Percentiles rank a stretch among this genome's conserved stretches.
Evolutionary conservation across 352 stramenopile genomes (phyloP).

Genomic region (Phytophthora aleatoria): DNA sequence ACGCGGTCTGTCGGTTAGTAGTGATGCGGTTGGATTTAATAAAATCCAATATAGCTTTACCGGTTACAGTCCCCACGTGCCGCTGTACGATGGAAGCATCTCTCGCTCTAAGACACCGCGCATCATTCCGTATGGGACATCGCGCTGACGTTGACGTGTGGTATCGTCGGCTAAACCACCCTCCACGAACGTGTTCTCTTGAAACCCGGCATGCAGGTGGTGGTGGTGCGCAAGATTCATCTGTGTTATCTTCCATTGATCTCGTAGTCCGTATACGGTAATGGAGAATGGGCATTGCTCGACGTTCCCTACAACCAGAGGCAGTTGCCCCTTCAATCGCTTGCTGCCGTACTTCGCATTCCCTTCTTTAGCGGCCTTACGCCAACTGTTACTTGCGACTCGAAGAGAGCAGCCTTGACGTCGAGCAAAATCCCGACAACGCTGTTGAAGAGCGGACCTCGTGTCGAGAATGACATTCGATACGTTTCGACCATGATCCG

Average conservation of each 20-base stretch:
- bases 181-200: conserved; percentile 4
- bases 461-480: neutral
- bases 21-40: neutral
- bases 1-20: neutral
- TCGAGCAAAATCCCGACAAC: neutral
- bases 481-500: too few relatives aligned
- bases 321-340: neutral
- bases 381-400: neutral
- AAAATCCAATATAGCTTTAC: neutral
- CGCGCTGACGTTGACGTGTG: neutral
- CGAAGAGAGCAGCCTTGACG: neutral
- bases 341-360: conserved; percentile 1
- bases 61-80: neutral
- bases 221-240: conserved; percentile 5
- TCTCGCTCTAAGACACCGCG: neutral
- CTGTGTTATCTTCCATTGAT: conserved; percentile 11
- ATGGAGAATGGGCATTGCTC: conserved; percentile 1
- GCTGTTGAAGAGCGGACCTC: neutral
- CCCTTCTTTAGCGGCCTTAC: neutral
- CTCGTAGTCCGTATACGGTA: conserved; percentile 3
- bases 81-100: neutral
- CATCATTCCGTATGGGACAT: neutral
- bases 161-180: neutral
- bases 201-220: neutral
- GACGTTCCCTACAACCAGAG: neutral